phyloP scores from a whole-genome alignment of 225 moss, liverwort and hornwort genomes.

The Rhytidiadelphus loreus region DNA sequence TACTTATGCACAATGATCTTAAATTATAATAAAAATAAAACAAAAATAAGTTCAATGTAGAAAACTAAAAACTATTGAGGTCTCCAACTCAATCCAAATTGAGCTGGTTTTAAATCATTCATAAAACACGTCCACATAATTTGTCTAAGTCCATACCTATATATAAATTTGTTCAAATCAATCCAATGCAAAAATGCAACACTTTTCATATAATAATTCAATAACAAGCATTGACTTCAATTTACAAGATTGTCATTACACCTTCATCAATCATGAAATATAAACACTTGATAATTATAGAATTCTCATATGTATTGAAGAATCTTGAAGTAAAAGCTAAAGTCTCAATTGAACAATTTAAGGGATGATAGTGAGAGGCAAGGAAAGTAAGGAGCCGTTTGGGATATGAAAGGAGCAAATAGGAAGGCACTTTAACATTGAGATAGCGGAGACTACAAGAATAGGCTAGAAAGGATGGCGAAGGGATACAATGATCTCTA shows the following conservation, averaged over 20 bases:
- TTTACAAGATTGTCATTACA: background rate
- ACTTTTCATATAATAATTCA: background rate
- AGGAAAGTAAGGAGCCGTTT: background rate
- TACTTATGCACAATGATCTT: background rate
- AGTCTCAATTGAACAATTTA: background rate
- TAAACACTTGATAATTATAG: background rate
- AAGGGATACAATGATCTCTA: background rate
- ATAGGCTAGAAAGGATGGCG: background rate
- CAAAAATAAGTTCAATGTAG: background rate
- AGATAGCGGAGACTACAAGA: slow-evolving; percentile 1
- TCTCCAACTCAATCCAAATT: background rate
- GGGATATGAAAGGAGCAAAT: slow-evolving; percentile 20
- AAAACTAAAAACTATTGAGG: background rate
- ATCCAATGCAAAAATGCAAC: background rate
- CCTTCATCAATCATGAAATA: background rate
- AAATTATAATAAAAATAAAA: background rate
- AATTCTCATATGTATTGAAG: background rate
- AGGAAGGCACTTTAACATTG: background rate
- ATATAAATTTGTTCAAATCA: background rate
- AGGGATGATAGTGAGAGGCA: background rate
- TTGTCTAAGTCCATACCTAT: background rate
- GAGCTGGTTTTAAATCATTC: background rate
- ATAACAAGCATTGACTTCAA: background rate
- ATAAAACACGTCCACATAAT: background rate
- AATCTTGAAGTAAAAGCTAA: background rate